Conservation (phyloP, 2,329 filamentous ascomycete genomes). For the Bipolaris sorokiniana region DNA sequence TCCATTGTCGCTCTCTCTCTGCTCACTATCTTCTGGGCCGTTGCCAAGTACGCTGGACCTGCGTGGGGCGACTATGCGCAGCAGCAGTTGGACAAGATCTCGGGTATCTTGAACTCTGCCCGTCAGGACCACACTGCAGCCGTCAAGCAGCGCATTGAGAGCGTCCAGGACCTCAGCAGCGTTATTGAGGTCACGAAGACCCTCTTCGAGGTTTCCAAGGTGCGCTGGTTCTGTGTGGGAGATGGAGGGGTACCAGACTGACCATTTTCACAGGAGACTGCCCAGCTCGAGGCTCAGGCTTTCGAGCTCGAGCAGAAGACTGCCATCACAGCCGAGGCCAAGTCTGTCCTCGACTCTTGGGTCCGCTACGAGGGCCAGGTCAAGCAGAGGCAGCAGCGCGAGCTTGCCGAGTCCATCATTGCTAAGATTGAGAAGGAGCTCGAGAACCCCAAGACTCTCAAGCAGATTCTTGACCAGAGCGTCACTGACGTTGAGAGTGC, state of each 20-base stretch:
- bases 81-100: conserved; percentile 87
- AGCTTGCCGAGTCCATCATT: conserved; percentile 91
- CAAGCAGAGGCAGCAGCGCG: conserved; percentile 97
- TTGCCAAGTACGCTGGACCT: conserved; percentile 93
- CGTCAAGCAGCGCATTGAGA: conserved; percentile 92
- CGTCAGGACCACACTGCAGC: conserved; percentile 93
- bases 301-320: conserved; percentile 98
- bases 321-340: conserved; percentile 88
- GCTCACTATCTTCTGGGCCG: conserved; percentile 87
- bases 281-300: conserved; percentile 90
- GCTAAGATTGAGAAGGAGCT: conserved; percentile 99
- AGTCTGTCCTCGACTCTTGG: conserved; percentile 96
- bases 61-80: conserved; percentile 93
- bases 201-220: conserved; percentile 98
- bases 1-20: conserved; percentile 92
- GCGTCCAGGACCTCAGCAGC: conserved; percentile 90
- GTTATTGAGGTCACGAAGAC: conserved; percentile 97
- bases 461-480: conserved; percentile 98
- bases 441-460: conserved; percentile 94
- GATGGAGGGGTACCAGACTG: conserved; percentile 27
- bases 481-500: conserved; percentile 94
- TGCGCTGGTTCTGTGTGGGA: conserved; percentile 55
- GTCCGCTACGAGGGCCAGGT: conserved; percentile 98
- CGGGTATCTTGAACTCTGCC: conserved; percentile 91
- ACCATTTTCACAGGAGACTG: conserved; percentile 76